These are phyloP conservation scores for Melaleuca quinquenervia DNA, from an alignment of 345 rosid genomes.

Conservation along the genomic window DNA sequence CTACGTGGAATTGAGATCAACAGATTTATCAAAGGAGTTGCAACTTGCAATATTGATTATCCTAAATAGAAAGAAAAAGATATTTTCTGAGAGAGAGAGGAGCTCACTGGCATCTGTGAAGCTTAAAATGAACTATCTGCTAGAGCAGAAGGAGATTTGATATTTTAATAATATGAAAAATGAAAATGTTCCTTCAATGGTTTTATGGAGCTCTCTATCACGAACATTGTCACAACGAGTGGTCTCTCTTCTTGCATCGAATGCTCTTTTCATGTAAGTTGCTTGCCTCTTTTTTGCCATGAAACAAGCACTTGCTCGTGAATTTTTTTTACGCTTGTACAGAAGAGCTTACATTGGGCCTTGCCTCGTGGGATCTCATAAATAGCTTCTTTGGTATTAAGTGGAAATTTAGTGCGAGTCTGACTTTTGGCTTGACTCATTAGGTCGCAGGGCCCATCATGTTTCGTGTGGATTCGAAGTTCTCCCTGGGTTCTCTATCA, in stretches of 20 bases:
- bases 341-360: neutral
- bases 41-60: no score
- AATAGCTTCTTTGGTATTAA: neutral
- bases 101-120: no score
- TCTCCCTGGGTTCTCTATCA: constrained; percentile 27
- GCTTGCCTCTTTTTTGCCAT: neutral
- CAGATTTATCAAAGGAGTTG: neutral
- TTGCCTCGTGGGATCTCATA: neutral
- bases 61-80: no score
- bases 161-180: no score
- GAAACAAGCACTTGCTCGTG: neutral
- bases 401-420: neutral
- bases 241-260: neutral
- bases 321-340: neutral
- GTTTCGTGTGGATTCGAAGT: constrained; percentile 53
- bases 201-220: no score
- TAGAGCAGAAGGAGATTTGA: no score
- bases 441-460: constrained; percentile 71
- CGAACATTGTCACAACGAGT: neutral
- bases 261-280: neutral
- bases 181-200: no score
- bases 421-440: neutral
- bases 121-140: no score
- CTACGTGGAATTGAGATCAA: neutral
- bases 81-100: no score